Evolutionary conservation across 768 basidiomycete genomes (phyloP), one percentile per base, ranked within the genome.

Genomic region (Suillus discolor): DNA sequence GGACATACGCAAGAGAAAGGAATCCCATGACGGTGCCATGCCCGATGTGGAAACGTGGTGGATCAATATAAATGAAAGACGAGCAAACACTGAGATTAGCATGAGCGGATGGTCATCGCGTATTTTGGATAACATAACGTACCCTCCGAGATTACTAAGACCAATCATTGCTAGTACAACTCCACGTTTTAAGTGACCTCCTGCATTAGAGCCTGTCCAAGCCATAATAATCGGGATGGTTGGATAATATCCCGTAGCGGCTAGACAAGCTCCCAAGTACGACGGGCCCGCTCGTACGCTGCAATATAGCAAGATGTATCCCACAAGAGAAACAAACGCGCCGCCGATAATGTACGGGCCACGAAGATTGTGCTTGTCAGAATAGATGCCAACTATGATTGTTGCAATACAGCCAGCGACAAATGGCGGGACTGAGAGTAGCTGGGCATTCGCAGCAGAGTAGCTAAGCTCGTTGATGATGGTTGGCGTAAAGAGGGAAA

Each of bases 141-240:
- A 82, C 70, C 85, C 86, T 66, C 86, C 86, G 9, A 88, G 74
- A 65, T 87, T 88, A 31, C 84, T 85, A 15, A 84, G 39, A 28
- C 85, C 85, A 51, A 84, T 81, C 77, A 85, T 80, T 5, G 83
- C 88, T 41, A 87, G 66, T 13, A 80, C 79, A 15, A 87, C 79
- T 39, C 80, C 87, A 65, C 81, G 79, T 66, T 84, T 83, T 61
- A 84, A 67, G 69, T 86, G 85, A 20, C 87, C 85, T 25, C 87
- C 87, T 0, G 84, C 81, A 61, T 86, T 85, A 6, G 83, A 83
- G 1, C 81, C 80, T 4, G 78, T 82, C 88, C 88, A 89, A 38
- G 86, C 84, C 2, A 89, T 71, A 41, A 71, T 70, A n/a, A 86
- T 73, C 25, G 77, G 74, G 62, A 87, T 78, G 5, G 80, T 81